Evolutionary conservation across 164 flowering plant genomes (phyloP), one percentile per base, ranked within the genome.

Genomic region (Chimonanthus praecox): DNA sequence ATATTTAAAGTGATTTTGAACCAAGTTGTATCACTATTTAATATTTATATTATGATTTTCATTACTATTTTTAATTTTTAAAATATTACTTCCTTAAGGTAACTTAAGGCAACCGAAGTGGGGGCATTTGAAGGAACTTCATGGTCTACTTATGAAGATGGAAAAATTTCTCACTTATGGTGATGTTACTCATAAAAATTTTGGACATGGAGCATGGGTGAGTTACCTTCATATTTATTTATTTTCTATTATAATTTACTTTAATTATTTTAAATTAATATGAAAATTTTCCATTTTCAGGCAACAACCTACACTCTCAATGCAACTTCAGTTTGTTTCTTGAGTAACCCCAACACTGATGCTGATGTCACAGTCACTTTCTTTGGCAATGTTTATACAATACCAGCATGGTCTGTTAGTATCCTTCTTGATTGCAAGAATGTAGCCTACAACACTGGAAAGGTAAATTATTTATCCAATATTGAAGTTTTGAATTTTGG

Each of bases 391-490:
- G 16, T 76, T 0, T 84, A 78, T 70, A 49, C 44, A 0, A 71
- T 93, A 11, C 98, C 94, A 1, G 94, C 94, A 33, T 93, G 97
- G 97, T 93, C 97, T 45, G 97, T 88, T 63, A 89, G 83, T 67
- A 82, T 91, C 64, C 83, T 88, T 48, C 84, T 83, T 2, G 90
- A 87, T 63, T 91, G 98, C 71, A 76, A 81, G 6, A 80, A 62
- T 2, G 90, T 70, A 67, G 83, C 50, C 2, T 90, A 80, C 75
- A 91, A 91, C 80, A 88, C 90, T 6, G 94, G 94, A 1, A 86
- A 84, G 90, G 92, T 89, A 62, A 47, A 47, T 7, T 43, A 4
- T 58, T 43, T 6, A 18, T 33, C 33, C 33, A 33, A 33, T 33
- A 33, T 1, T 33, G 33, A 33, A 33, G 2, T 33, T 33, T 33